phyloP scores from a whole-genome alignment of 306 rosid species.

The Potentilla sterilis region DNA sequence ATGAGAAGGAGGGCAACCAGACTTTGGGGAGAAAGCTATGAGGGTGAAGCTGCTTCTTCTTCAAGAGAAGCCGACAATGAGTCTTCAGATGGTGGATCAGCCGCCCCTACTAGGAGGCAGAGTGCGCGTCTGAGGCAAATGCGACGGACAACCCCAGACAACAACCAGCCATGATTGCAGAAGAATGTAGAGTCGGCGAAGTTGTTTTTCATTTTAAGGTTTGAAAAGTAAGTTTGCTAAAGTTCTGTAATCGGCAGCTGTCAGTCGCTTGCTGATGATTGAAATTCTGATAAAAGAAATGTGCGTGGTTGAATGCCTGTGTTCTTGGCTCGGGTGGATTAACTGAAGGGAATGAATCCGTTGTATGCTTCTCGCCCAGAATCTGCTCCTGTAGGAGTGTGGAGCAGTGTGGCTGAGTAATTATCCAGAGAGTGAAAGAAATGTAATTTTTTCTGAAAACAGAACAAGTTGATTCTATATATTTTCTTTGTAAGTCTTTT shows the following conservation, averaged over 20 bases:
- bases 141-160: slow-evolving; percentile 65
- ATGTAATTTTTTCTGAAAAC: slow-evolving; percentile 26
- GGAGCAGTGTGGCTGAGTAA: slow-evolving; percentile 27
- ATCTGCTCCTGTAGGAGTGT: slow-evolving; percentile 20
- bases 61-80: slow-evolving; percentile 73
- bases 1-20: slow-evolving; percentile 71
- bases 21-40: slow-evolving; percentile 82
- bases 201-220: slow-evolving; percentile 25
- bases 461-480: slow-evolving; percentile 21
- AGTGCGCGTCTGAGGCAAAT: slow-evolving; percentile 48
- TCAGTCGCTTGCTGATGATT: slow-evolving; percentile 6
- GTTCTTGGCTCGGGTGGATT: slow-evolving; percentile 33
- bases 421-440: slow-evolving; percentile 31
- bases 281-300: neutral
- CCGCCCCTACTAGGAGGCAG: slow-evolving; percentile 52
- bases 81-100: slow-evolving; percentile 80
- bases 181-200: slow-evolving; percentile 20
- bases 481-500: slow-evolving; percentile 12
- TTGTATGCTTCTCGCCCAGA: slow-evolving; percentile 20
- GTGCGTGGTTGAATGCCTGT: slow-evolving; percentile 21
- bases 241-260: slow-evolving; percentile 5
- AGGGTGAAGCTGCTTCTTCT: slow-evolving; percentile 75
- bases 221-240: slow-evolving; percentile 40
- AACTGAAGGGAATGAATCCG: slow-evolving; percentile 13
- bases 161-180: slow-evolving; percentile 52